Percentiles rank a stretch among this genome's conserved stretches.
Evolutionary conservation across 2,329 filamentous ascomycete species (phyloP).

Genomic region (Karstenula rhodostoma): DNA sequence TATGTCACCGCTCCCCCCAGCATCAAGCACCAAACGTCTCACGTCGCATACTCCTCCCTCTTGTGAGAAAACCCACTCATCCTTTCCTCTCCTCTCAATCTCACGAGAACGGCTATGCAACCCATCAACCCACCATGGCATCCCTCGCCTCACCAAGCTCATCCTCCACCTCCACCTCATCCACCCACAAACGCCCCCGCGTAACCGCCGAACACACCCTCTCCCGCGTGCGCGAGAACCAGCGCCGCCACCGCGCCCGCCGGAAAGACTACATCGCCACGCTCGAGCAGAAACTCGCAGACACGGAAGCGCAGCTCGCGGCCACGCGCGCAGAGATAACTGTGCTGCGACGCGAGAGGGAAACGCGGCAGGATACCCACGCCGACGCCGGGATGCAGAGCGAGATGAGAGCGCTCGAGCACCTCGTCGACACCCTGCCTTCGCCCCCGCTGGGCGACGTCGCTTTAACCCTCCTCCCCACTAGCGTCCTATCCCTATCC

Average conservation of each 20-base stretch:
- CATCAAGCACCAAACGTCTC: slow-evolving; percentile 13
- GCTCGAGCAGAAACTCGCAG: slow-evolving; percentile 47
- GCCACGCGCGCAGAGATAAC: slow-evolving; percentile 39
- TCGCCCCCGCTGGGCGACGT: neutral
- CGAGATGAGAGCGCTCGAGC: slow-evolving; percentile 8
- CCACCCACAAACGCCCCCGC: slow-evolving; percentile 21
- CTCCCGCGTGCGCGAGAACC: slow-evolving; percentile 60
- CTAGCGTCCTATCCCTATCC: neutral
- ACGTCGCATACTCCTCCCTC: neutral
- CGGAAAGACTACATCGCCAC: slow-evolving; percentile 52
- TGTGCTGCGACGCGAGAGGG: slow-evolving; percentile 17
- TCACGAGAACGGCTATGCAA: slow-evolving; percentile 19
- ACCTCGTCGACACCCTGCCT: neutral
- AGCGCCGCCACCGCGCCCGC: slow-evolving; percentile 59
- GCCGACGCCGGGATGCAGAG: neutral
- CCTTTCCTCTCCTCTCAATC: neutral
- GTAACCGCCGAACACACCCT: slow-evolving; percentile 48
- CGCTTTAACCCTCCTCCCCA: slow-evolving; percentile 3
- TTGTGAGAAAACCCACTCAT: too few relatives aligned
- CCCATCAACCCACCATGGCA: slow-evolving; percentile 15
- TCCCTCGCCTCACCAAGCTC: slow-evolving; percentile 49
- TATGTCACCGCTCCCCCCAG: slow-evolving; percentile 18
- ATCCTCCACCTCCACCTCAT: slow-evolving; percentile 30
- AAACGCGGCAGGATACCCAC: neutral
- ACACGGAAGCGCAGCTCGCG: slow-evolving; percentile 36